These are phyloP conservation scores for Podospora pseudoanserina DNA, from an alignment of 495 filamentous ascomycete species.

Conservation along the genomic window DNA sequence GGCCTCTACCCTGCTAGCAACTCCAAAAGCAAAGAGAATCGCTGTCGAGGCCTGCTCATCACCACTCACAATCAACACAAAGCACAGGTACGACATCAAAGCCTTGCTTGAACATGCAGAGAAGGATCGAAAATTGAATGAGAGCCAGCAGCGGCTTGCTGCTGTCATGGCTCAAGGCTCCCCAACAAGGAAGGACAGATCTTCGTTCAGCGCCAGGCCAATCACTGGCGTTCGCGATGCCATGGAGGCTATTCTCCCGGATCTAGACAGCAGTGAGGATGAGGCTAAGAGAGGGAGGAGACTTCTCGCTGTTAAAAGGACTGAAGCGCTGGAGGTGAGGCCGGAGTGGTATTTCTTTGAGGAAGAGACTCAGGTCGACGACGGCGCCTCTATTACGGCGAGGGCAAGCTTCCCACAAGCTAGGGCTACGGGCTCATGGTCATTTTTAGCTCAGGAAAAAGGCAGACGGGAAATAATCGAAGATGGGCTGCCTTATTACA, in stretches of 20 bases:
- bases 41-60: conserved; percentile 38
- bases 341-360: conserved; percentile 68
- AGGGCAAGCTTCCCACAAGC: conserved; percentile 34
- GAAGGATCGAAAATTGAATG: conserved; percentile 55
- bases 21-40: conserved; percentile 41
- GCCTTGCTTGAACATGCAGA: conserved; percentile 58
- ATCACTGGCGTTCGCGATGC: conserved; percentile 31
- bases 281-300: conserved; percentile 56
- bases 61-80: conserved; percentile 46
- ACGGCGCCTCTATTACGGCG: conserved; percentile 28
- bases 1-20: conserved; percentile 14
- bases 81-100: conserved; percentile 66
- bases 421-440: conserved; percentile 34
- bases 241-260: conserved; percentile 41
- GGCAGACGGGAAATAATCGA: conserved; percentile 61
- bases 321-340: conserved; percentile 61
- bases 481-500: conserved; percentile 62
- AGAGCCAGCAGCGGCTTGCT: conserved; percentile 51
- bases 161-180: conserved; percentile 32
- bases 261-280: conserved; percentile 50
- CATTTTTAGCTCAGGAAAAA: conserved; percentile 44
- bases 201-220: conserved; percentile 9
- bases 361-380: conserved; percentile 17
- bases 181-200: conserved; percentile 25
- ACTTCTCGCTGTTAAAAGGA: conserved; percentile 67